These are phyloP conservation scores for Starmerella apis DNA, from an alignment of 805 yeast genomes.

Conservation along the genomic window DNA sequence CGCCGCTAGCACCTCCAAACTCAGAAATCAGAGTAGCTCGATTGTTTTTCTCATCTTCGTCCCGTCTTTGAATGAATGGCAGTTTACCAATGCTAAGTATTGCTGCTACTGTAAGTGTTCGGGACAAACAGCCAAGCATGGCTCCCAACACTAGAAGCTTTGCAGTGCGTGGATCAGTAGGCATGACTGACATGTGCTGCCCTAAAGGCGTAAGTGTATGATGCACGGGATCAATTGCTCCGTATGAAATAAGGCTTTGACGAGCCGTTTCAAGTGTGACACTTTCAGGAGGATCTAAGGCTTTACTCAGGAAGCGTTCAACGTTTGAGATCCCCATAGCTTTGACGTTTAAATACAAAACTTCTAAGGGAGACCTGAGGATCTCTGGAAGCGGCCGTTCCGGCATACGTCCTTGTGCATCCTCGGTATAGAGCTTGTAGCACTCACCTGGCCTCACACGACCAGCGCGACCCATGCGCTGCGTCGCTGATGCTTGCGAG, in stretches of 20 bases:
- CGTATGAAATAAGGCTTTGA: constrained; percentile 51
- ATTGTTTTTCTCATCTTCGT: constrained; percentile 37
- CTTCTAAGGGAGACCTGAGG: constrained; percentile 70
- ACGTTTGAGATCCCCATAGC: constrained; percentile 79
- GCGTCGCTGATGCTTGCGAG: constrained; percentile 79
- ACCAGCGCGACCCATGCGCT: constrained; percentile 97
- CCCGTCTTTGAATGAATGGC: constrained; percentile 56
- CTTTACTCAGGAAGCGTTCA: constrained; percentile 53
- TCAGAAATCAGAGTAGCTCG: constrained; percentile 17
- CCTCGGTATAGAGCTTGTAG: constrained; percentile 63
- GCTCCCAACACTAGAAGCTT: constrained; percentile 71
- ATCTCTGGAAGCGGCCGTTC: constrained; percentile 82
- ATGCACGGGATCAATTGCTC: constrained; percentile 47
- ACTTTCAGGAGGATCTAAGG: constrained; percentile 70
- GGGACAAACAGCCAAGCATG: constrained; percentile 69
- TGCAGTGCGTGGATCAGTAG: constrained; percentile 75
- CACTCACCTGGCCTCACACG: constrained; percentile 79
- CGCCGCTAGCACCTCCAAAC: constrained; percentile 49
- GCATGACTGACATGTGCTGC: constrained; percentile 63
- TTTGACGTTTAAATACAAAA: constrained; percentile 70
- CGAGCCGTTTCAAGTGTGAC: constrained; percentile 44
- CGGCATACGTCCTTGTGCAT: constrained; percentile 49
- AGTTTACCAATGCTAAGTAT: constrained; percentile 54
- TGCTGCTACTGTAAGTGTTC: constrained; percentile 72
- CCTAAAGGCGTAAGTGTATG: constrained; percentile 66